phyloP scores from a whole-genome alignment of 2,329 filamentous ascomycete species.

The Fusarium armeniacum region DNA sequence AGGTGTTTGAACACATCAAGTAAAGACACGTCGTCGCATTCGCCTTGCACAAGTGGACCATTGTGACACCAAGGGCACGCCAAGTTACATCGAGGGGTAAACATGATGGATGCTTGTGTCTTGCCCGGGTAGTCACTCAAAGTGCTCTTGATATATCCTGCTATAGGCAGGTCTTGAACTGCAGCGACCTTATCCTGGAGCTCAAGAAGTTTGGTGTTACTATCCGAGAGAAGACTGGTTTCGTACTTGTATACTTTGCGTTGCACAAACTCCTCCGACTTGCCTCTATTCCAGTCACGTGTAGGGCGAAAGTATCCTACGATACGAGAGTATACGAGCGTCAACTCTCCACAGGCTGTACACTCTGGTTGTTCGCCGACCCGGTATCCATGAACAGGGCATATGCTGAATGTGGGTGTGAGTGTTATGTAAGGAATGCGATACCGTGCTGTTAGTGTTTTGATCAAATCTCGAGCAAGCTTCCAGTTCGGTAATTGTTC shows the following conservation, averaged over 20 bases:
- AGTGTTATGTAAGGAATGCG: constrained; percentile 45
- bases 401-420: constrained; percentile 47
- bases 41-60: constrained; percentile 38
- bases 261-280: constrained; percentile 37
- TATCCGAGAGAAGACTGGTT: background rate
- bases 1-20: constrained; percentile 41
- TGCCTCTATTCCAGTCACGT: constrained; percentile 46
- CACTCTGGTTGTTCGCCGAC: constrained; percentile 39
- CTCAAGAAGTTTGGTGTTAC: background rate
- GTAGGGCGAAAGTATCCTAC: constrained; percentile 45
- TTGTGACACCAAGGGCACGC: constrained; percentile 48
- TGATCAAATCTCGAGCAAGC: constrained; percentile 40
- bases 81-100: constrained; percentile 44
- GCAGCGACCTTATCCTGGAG: constrained; percentile 28
- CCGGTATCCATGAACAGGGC: constrained; percentile 40
- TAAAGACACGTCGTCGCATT: constrained; percentile 26
- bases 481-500: constrained; percentile 42
- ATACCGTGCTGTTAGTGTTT: constrained; percentile 38
- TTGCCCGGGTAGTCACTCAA: constrained; percentile 46
- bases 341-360: constrained; percentile 18
- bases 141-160: constrained; percentile 43
- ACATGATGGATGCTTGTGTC: constrained; percentile 45
- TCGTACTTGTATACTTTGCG: constrained; percentile 41
- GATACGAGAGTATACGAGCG: constrained; percentile 45
- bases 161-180: constrained; percentile 37